A percentile compares a stretch with the other conserved stretches of the same genome.
Conservation (phyloP, 2,329 filamentous ascomycete genomes). For the Microsporum canis region DNA sequence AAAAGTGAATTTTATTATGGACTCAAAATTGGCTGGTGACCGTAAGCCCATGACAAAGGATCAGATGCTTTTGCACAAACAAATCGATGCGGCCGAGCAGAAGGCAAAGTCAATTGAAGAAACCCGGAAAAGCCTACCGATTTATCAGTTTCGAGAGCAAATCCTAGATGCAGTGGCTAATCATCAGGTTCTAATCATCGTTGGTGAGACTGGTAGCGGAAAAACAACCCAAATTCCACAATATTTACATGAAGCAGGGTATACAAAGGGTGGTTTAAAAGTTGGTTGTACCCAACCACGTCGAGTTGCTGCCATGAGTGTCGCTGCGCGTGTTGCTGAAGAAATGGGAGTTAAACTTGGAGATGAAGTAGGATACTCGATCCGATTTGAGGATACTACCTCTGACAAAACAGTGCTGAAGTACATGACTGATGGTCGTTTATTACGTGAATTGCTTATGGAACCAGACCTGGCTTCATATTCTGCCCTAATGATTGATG, state of each 20-base stretch:
- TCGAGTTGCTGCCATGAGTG: constrained; percentile 92
- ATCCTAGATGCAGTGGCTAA: constrained; percentile 78
- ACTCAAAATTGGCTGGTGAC: constrained; percentile 60
- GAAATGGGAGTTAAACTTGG: constrained; percentile 86
- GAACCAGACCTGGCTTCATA: constrained; percentile 76
- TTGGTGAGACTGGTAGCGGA: constrained; percentile 87
- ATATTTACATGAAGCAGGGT: constrained; percentile 84
- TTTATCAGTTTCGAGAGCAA: constrained; percentile 76
- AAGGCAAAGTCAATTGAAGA: constrained; percentile 83
- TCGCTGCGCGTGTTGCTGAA: constrained; percentile 89
- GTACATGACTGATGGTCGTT: constrained; percentile 96
- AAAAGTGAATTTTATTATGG: constrained; percentile 73
- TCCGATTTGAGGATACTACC: constrained; percentile 88
- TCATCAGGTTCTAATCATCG: constrained; percentile 79
- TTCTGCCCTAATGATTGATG: constrained; percentile 87
- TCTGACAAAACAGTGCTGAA: constrained; percentile 85
- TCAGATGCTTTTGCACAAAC: constrained; percentile 63
- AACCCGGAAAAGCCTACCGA: constrained; percentile 77
- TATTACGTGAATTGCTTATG: constrained; percentile 78
- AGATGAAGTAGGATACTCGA: constrained; percentile 85
- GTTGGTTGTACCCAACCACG: constrained; percentile 90
- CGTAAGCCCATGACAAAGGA: constrained; percentile 63
- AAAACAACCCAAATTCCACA: constrained; percentile 95
- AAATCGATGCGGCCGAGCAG: constrained; percentile 79
- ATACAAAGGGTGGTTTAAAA: constrained; percentile 71